Evolutionary conservation across 106 monocot species (phyloP), one percentile per base, ranked within the genome.

Genomic region (Narthecium ossifragum): DNA sequence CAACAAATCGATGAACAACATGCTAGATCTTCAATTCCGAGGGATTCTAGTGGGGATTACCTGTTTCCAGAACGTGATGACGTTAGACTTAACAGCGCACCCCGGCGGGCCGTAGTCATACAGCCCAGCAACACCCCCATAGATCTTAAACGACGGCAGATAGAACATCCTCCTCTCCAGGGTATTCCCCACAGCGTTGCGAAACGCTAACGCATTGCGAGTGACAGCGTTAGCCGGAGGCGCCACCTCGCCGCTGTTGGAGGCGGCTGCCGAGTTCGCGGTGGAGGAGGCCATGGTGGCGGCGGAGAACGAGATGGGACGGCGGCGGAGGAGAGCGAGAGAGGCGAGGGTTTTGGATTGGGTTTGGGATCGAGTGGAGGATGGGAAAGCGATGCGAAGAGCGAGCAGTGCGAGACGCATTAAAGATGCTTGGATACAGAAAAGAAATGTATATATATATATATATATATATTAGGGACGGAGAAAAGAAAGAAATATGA

Each of bases 61-160:
- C 96, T 98, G 86, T 30, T 90, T 83, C 96, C 90, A 98, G 68
- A 81, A 84, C 12, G 96, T 53, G 28, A 98, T 83, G 17, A 98
- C 87, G 26, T 98, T 98, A 21, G 90, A 64, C 65, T 90, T 86
- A 8, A 98, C 81, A 41, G 81, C 76, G 62, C 90, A 98, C 0
- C 96, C 96, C 2, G 84, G 86, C 11, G 96, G 96, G 0, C 96
- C 96, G 50, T 84, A 98, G 60, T 98, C 96, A 36, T 98, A 90
- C 26, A 98, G 54, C 14, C 96, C 96, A 3, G 90, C 90, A 11
- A 90, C 83, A 11, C 90, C 96, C n/a, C 90, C 70, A 48, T 90
- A 98, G 78, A 98, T 90, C 86, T 98, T 79, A 51, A 98, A 98
- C 1, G 96, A 90, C 1, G 90, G 90, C 14, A 81, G 76, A 50